Evolutionary conservation across 2,329 filamentous ascomycete species (phyloP).

Genomic region (Neonectria faginata): DNA sequence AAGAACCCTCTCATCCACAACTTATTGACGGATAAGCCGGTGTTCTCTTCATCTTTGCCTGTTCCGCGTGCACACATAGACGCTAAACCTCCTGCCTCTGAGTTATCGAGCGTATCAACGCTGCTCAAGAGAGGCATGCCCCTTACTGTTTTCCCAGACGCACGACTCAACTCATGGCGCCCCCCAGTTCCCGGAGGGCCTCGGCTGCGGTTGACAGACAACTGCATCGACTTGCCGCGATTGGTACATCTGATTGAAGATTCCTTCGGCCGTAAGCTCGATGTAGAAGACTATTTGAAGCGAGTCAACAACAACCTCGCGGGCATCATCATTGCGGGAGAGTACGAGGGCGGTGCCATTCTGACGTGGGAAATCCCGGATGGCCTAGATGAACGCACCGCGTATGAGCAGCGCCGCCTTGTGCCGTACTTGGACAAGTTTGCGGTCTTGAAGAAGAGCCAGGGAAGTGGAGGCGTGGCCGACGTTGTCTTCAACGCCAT

Average conservation of each 20-base stretch:
- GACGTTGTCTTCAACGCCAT: constrained; percentile 98
- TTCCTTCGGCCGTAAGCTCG: constrained; percentile 87
- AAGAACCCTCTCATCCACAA: constrained; percentile 95
- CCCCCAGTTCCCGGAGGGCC: constrained; percentile 70
- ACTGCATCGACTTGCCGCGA: constrained; percentile 83
- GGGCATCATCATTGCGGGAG: constrained; percentile 92
- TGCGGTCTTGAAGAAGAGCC: constrained; percentile 87
- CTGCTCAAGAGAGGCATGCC: constrained; percentile 93
- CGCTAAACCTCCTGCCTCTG: constrained; percentile 26
- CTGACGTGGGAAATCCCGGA: constrained; percentile 91
- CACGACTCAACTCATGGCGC: constrained; percentile 76
- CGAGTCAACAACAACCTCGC: constrained; percentile 86
- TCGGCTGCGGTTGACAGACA: constrained; percentile 79
- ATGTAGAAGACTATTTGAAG: constrained; percentile 83
- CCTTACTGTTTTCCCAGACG: constrained; percentile 83
- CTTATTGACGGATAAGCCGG: constrained; percentile 92
- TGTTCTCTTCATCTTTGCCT: constrained; percentile 91
- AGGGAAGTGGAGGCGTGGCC: constrained; percentile 91
- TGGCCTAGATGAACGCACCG: constrained; percentile 66
- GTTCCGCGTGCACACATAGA: constrained; percentile 68
- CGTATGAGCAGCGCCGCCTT: constrained; percentile 68
- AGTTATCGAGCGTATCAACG: constrained; percentile 68
- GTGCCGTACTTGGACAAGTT: constrained; percentile 99
- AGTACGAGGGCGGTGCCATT: constrained; percentile 96
- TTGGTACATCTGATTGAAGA: constrained; percentile 92